Evolutionary conservation across 805 yeast genomes (phyloP), one percentile per base, ranked within the genome.

Genomic region (Candida insectorum): DNA sequence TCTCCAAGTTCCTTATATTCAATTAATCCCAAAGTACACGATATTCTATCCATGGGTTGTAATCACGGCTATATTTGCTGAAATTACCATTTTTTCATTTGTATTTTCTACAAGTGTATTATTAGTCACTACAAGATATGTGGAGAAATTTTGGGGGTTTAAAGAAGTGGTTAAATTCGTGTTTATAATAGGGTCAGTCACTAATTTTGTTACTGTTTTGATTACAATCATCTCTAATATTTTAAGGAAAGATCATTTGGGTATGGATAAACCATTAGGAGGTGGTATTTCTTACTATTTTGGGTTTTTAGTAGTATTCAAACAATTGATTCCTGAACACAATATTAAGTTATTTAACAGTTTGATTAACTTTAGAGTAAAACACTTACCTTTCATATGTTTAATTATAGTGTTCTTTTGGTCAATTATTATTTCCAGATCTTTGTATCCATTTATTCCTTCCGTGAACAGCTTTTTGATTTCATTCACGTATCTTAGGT

Each of bases 401-500:
- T 43, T 65, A 19, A 32, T 47, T 8, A 40, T 71, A 3, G 57
- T 73, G 19, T 20, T 40, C 10, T 14, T 51, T 5, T 62, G 69
- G 69, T 63, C 71, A 1, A 7, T 54, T n/a, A 22, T 58, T 2
- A 37, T 60, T 6, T 43, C 51, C 26, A 34, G 58, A 13, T 54
- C 70, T 6, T 48, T 66, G 16, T 65, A 71, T 40, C 82, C 85
- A 30, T 60, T 71, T 25, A 44, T 81, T 5, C 86, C 86, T 10
- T 62, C 79, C 6, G 58, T 58, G 14, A 60, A 62, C 15, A 77
- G 81, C 29, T 87, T 89, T 47, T 57, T 85, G 30, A 62, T 77
- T 2, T 67, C 89, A 12, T 89, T 91, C 85, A 52, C 62, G 29
- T 91, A 87, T 53, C 66, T 89, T 46, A 71, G 97, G 44, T 89